Conservation (phyloP, 768 basidiomycete species). For the Trametes gibbosa region DNA sequence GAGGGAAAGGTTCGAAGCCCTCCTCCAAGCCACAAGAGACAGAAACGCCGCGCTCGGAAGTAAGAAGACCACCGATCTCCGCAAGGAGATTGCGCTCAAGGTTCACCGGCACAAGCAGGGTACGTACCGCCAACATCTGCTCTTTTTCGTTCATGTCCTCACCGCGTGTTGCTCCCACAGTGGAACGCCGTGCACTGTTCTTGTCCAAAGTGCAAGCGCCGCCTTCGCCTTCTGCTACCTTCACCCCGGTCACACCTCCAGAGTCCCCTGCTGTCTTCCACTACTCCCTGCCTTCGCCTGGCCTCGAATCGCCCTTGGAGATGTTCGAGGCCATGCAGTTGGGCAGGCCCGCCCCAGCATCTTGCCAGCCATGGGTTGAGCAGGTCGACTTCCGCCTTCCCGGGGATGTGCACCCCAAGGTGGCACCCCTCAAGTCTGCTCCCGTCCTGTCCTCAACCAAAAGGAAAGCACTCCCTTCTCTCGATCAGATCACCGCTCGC, state of each 20-base stretch:
- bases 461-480: constrained; percentile 51
- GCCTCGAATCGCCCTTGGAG: constrained; percentile 59
- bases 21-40: constrained; percentile 61
- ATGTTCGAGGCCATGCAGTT: constrained; percentile 49
- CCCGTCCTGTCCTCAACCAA: constrained; percentile 8
- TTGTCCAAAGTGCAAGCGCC: constrained; percentile 70
- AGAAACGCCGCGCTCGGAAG: constrained; percentile 43
- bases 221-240: constrained; percentile 56
- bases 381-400: constrained; percentile 59
- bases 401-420: constrained; percentile 21
- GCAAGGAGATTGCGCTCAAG: constrained; percentile 73
- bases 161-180: constrained; percentile 5
- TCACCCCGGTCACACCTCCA: constrained; percentile 61
- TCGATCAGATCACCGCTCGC: constrained; percentile 74
- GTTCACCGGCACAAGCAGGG: constrained; percentile 73
- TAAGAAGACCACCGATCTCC: constrained; percentile 56
- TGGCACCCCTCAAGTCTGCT: constrained; percentile 15
- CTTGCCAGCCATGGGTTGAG: constrained; percentile 55
- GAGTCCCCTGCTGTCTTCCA: constrained; percentile 70
- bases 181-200: constrained; percentile 71
- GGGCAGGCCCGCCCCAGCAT: constrained; percentile 17
- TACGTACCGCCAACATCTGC: constrained; percentile 34
- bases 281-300: constrained; percentile 66
- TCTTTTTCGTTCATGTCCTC: not conserved
- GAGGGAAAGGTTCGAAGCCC: constrained; percentile 57